Percentiles rank a stretch among this genome's conserved stretches.
These are phyloP conservation scores for Eucalyptus tenuipes DNA, from an alignment of 345 rosid genomes.

Conservation along the genomic window DNA sequence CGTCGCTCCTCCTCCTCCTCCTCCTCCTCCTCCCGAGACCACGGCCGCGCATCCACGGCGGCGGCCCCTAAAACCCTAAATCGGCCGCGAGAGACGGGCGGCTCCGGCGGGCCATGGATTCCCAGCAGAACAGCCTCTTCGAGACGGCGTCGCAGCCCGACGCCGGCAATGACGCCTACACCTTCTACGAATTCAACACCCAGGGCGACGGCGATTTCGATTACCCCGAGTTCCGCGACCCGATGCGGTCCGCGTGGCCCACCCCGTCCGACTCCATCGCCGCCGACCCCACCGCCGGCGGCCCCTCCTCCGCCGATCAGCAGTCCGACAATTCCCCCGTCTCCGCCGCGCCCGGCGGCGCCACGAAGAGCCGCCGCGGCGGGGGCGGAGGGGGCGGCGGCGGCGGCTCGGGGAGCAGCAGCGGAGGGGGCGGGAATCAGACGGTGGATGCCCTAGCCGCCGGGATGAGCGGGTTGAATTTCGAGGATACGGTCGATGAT, in stretches of 20 bases:
- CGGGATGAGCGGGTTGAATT: conserved; percentile 75
- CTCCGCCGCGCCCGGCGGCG: conserved; percentile 24
- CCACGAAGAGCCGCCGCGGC: conserved; percentile 13
- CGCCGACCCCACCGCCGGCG: conserved; percentile 41
- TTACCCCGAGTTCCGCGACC: conserved; percentile 67
- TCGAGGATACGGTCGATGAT: conserved; percentile 93
- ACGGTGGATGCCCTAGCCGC: conserved; percentile 66
- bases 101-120: conserved; percentile 36
- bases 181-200: conserved; percentile 90
- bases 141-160: conserved; percentile 98
- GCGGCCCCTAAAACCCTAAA: background rate
- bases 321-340: conserved; percentile 36
- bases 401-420: conserved; percentile 10
- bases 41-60: background rate
- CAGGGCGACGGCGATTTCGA: conserved; percentile 98
- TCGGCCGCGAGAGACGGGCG: background rate
- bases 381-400: conserved; percentile 18
- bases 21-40: background rate
- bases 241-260: conserved; percentile 53
- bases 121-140: conserved; percentile 56
- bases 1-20: background rate
- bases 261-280: conserved; percentile 82
- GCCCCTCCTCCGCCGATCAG: conserved; percentile 20
- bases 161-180: conserved; percentile 72
- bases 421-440: conserved; percentile 11